Evolutionary conservation across 257 asterid species (phyloP), one percentile per base, ranked within the genome.

Genomic region (Forsythia suspensa): DNA sequence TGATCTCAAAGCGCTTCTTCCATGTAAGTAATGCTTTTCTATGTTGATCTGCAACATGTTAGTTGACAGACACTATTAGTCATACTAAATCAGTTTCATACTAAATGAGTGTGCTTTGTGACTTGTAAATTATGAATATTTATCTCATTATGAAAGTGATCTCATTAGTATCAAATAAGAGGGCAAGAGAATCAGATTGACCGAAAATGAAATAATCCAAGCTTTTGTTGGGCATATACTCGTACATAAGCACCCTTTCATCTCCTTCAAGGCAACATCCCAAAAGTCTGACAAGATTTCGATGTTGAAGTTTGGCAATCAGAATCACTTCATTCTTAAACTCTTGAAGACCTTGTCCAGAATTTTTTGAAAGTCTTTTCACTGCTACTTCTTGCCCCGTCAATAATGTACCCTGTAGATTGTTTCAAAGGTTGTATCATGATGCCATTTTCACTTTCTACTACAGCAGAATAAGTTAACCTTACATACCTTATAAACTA

Each of bases 341-440:
- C 61, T 78, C 82, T 11, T 78, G 55, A 7, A 43, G 9, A n/a
- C 82, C 82, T 42, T 78, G 82, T 44, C 82, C 82, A 41, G 82
- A 78, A 42, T 46, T 78, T 39, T 78, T 43, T 41, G 82, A 78
- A 42, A 78, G 71, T 63, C 82, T 71, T 40, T 78, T 78, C 72
- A 78, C 77, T 5, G 77, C 77, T 9, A 78, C 66, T 9, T 78
- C 82, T 72, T 61, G 82, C 18, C 70, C 82, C 18, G 24, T 43
- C 13, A n/a, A 18, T 72, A 78, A 70, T 24, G 37, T 71, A 6
- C 82, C 82, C 82, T 78, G 77, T 48, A 48, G 57, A 48, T 48
- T 48, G 6, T 48, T 48, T 4, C 11, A 48, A 12, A 48, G 57
- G 57, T 13, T 44, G 15, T 44, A 4, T 48, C 57, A 48, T 4